A percentile compares a stretch with the other conserved stretches of the same genome.
Evolutionary conservation across 2,329 filamentous ascomycete species (phyloP).

Genomic region (Aspergillus awamori): DNA sequence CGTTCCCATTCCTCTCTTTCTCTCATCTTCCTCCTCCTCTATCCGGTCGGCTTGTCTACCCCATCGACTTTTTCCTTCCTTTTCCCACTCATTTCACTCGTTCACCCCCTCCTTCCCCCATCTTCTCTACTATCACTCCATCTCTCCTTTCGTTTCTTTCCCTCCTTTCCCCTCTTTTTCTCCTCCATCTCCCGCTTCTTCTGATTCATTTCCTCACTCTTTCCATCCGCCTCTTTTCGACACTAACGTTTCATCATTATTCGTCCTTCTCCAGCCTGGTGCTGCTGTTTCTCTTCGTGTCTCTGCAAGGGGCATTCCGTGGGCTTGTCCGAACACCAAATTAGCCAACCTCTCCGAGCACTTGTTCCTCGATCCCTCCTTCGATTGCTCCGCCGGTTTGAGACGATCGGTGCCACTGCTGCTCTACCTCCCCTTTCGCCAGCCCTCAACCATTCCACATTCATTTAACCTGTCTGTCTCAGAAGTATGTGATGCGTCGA

Average conservation of each 20-base stretch:
- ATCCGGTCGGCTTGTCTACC: slow-evolving; percentile 1
- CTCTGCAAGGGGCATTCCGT: slow-evolving; percentile 20
- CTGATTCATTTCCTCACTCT: slow-evolving; percentile 18
- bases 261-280: slow-evolving; percentile 30
- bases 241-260: slow-evolving; percentile 26
- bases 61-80: neutral
- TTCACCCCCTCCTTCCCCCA: neutral
- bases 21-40: slow-evolving; percentile 6
- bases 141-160: slow-evolving; percentile 17
- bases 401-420: slow-evolving; percentile 11
- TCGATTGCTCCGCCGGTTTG: slow-evolving; percentile 17
- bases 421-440: slow-evolving; percentile 5
- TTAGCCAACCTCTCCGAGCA: slow-evolving; percentile 17
- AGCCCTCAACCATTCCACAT: slow-evolving; percentile 1
- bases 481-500: slow-evolving; percentile 14
- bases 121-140: slow-evolving; percentile 12
- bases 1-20: slow-evolving; percentile 7
- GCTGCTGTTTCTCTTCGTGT: slow-evolving; percentile 26
- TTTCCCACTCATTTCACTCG: slow-evolving; percentile 7
- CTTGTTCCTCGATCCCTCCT: slow-evolving; percentile 16
- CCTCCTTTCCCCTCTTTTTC: slow-evolving; percentile 13
- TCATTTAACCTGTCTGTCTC: slow-evolving; percentile 9
- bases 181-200: slow-evolving; percentile 7
- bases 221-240: slow-evolving; percentile 15
- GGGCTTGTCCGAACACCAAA: slow-evolving; percentile 10